Evolutionary conservation across 2,329 filamentous ascomycete genomes (phyloP).

Genomic region (Fusarium illudens): DNA sequence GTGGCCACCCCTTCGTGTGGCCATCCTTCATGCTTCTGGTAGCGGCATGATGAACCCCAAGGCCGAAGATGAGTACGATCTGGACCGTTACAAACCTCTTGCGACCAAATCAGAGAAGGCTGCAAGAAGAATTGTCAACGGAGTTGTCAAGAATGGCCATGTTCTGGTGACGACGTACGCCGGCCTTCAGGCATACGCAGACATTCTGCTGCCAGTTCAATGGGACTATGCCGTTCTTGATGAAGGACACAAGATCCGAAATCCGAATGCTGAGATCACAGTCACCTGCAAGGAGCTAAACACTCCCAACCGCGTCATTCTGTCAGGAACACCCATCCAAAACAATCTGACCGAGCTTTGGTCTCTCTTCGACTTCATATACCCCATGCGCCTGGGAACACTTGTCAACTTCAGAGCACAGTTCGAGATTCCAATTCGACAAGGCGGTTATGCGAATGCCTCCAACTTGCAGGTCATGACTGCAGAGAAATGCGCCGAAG

Average conservation of each 20-base stretch:
- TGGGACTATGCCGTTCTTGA: slow-evolving; percentile 97
- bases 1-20: slow-evolving; percentile 99
- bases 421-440: slow-evolving; percentile 92
- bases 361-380: slow-evolving; percentile 98
- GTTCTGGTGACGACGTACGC: slow-evolving; percentile 96
- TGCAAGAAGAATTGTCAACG: slow-evolving; percentile 81
- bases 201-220: slow-evolving; percentile 80
- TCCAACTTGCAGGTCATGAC: slow-evolving; percentile 95
- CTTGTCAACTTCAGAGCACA: slow-evolving; percentile 89
- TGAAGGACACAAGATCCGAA: slow-evolving; percentile 97
- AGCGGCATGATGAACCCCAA: slow-evolving; percentile 95
- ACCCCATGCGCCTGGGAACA: slow-evolving; percentile 92
- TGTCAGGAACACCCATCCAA: slow-evolving; percentile 97
- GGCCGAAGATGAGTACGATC: slow-evolving; percentile 62
- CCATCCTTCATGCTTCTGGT: slow-evolving; percentile 92
- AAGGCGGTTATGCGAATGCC: slow-evolving; percentile 94
- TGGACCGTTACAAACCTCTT: slow-evolving; percentile 53
- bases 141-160: slow-evolving; percentile 85
- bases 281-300: slow-evolving; percentile 94
- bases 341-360: slow-evolving; percentile 95
- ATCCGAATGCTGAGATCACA: slow-evolving; percentile 93
- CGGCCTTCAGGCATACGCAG: slow-evolving; percentile 90
- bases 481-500: slow-evolving; percentile 92
- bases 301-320: slow-evolving; percentile 88
- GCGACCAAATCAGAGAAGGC: slow-evolving; percentile 58